Conservation (phyloP, 2,329 filamentous ascomycete genomes). For the Geoglossum cookeanum region DNA sequence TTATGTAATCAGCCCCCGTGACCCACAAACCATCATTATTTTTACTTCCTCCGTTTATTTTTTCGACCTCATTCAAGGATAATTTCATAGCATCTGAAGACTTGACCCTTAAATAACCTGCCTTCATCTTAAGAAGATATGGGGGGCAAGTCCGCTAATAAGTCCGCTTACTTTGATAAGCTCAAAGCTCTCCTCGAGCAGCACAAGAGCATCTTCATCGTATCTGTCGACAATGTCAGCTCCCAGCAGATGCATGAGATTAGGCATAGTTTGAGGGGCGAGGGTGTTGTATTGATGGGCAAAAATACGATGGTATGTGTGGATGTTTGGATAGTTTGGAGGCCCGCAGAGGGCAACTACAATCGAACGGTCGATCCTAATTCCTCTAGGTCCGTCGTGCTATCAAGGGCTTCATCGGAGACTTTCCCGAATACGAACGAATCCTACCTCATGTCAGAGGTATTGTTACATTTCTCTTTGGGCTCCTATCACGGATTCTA, state of each 20-base stretch:
- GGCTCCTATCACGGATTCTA: constrained; percentile 1
- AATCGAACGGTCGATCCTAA: constrained; percentile 5
- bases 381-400: constrained; percentile 65
- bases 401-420: constrained; percentile 78
- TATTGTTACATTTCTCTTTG: constrained; percentile 14
- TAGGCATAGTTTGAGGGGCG: constrained; percentile 69
- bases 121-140: constrained; percentile 95
- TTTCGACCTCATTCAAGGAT: neutral
- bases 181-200: constrained; percentile 92
- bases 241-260: constrained; percentile 99
- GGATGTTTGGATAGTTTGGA: neutral
- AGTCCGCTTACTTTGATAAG: constrained; percentile 98
- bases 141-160: constrained; percentile 92
- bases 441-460: constrained; percentile 87
- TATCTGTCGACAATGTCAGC: constrained; percentile 96
- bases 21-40: constrained; percentile 3
- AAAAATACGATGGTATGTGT: constrained; percentile 95
- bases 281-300: constrained; percentile 95
- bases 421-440: constrained; percentile 94
- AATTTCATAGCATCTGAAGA: constrained; percentile 7
- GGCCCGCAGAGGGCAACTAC: constrained; percentile 6
- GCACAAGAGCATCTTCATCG: constrained; percentile 96
- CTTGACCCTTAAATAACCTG: constrained; percentile 94
- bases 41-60: constrained; percentile 2
- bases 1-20: neutral